Evolutionary conservation across 2,329 filamentous ascomycete genomes (phyloP), one percentile per base, ranked within the genome.

Genomic region (Fusarium sp.): DNA sequence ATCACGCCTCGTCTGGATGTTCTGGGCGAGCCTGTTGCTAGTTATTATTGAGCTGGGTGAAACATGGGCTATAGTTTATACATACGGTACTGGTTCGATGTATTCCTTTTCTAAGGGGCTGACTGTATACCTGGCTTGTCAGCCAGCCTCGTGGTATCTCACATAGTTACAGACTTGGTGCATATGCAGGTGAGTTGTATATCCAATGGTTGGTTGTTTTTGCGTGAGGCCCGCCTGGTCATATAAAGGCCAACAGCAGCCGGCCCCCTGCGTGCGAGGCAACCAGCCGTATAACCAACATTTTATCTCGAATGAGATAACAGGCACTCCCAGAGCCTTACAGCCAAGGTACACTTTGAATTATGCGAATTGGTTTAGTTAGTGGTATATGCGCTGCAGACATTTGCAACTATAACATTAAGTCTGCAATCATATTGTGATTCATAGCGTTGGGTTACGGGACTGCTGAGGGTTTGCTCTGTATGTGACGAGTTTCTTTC

Each of bases 1-100:
- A 52, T 68, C 14, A 45, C 26, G 9, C 65, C 53, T 21, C 50
- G 65, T 1, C 23, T 71, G 58, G 58, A 67, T 48, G 65, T 70
- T 10, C 26, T 71, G 32, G 65, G 62, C 4, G 47, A 67, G 48
- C 46, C 68, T 15, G 56, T 65, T 52, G 42, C 68, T 19, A 67
- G 55, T 45, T 70, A 70, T 28, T 48, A 24, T 39, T 68, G 46
- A 62, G 30, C 42, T 40, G 9, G 36, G 9, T 1, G n/a, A 38
- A 19, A 12, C 7, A 14, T 26, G 24, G 24, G 9, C 11, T 26
- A 26, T 10, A 10, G 3, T 26, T 10, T 26, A 10, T 3, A 26
- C 24, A 10, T 26, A 9, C 3, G 9, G n/a, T n/a, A n/a, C 9
- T 10, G 9, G 24, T 3, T 10, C 11, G 24, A 26, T 10, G 24